Evolutionary conservation across 2,329 filamentous ascomycete genomes (phyloP).

Genomic region (Alternaria viburni): DNA sequence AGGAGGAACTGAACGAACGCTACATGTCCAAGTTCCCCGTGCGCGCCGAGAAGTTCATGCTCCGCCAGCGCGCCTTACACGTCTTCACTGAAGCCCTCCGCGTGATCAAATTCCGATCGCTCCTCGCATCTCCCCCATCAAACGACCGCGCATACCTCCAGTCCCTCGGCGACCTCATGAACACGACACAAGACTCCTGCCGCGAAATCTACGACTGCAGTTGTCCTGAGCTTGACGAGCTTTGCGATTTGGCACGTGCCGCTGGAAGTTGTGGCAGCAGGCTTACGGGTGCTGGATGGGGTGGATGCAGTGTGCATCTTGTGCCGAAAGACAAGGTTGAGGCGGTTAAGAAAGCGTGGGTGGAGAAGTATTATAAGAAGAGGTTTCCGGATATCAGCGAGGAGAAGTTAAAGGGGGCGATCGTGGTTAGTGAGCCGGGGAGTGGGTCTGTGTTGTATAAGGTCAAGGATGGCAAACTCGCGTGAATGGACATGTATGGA

Average conservation of each 20-base stretch:
- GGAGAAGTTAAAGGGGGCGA: constrained; percentile 77
- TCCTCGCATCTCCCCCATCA: constrained; percentile 62
- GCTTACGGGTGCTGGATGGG: constrained; percentile 94
- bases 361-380: constrained; percentile 81
- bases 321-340: constrained; percentile 84
- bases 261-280: constrained; percentile 85
- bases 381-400: constrained; percentile 69
- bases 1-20: constrained; percentile 73
- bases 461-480: constrained; percentile 39
- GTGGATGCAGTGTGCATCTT: constrained; percentile 92
- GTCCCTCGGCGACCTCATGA: constrained; percentile 81
- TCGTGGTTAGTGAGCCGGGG: constrained; percentile 88
- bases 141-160: constrained; percentile 69
- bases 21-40: constrained; percentile 92
- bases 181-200: constrained; percentile 87
- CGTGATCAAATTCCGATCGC: constrained; percentile 80
- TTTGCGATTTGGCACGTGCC: constrained; percentile 78
- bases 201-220: constrained; percentile 89
- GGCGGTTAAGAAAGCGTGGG: constrained; percentile 76
- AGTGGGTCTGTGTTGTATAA: constrained; percentile 63
- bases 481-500: constrained; percentile 15
- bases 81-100: constrained; percentile 89
- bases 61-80: constrained; percentile 86
- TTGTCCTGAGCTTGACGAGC: constrained; percentile 87
- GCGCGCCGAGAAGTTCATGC: constrained; percentile 83